A percentile compares a stretch with the other conserved stretches of the same genome.
These are phyloP conservation scores for Corynascus novoguineensis DNA, from an alignment of 495 filamentous ascomycete genomes.

Conservation along the genomic window DNA sequence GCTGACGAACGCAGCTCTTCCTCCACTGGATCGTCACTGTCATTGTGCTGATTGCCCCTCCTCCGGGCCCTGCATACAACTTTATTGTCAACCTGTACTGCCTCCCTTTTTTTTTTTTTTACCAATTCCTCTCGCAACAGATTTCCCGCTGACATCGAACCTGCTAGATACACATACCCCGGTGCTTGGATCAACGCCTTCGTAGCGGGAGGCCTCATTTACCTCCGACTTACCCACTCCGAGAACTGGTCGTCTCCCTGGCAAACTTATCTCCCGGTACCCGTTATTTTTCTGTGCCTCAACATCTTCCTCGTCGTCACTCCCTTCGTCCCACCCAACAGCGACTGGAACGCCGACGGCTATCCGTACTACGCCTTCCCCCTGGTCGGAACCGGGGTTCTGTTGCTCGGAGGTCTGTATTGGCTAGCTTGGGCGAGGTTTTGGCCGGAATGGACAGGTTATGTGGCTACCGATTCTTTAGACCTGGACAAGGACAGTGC, in stretches of 20 bases:
- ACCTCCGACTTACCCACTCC: conserved; percentile 36
- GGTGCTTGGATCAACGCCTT: conserved; percentile 49
- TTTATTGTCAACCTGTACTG: conserved; percentile 44
- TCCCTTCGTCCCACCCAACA: conserved; percentile 47
- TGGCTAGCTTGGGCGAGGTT: conserved; percentile 47
- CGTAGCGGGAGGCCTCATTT: conserved; percentile 47
- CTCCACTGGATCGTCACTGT: conserved; percentile 50
- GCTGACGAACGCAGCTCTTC: conserved; percentile 31
- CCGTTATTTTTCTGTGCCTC: conserved; percentile 41
- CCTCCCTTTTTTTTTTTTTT: background rate
- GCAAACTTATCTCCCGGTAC: conserved; percentile 40
- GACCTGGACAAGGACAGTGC: conserved; percentile 36
- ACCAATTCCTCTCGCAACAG: background rate
- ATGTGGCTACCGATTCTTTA: conserved; percentile 39
- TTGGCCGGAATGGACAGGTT: conserved; percentile 42
- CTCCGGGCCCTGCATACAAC: conserved; percentile 42
- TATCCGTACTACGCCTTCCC: conserved; percentile 51
- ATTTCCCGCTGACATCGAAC: too few species aligned
- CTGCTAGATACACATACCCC: conserved; percentile 47
- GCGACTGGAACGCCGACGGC: conserved; percentile 44
- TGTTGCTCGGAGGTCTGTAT: conserved; percentile 45
- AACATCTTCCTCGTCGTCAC: conserved; percentile 48
- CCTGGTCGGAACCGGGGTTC: conserved; percentile 45
- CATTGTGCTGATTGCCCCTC: conserved; percentile 45
- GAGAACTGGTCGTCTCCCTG: conserved; percentile 45